These are phyloP conservation scores for Waltergamsia citrina DNA, from an alignment of 2,329 filamentous ascomycete species.

Conservation along the genomic window DNA sequence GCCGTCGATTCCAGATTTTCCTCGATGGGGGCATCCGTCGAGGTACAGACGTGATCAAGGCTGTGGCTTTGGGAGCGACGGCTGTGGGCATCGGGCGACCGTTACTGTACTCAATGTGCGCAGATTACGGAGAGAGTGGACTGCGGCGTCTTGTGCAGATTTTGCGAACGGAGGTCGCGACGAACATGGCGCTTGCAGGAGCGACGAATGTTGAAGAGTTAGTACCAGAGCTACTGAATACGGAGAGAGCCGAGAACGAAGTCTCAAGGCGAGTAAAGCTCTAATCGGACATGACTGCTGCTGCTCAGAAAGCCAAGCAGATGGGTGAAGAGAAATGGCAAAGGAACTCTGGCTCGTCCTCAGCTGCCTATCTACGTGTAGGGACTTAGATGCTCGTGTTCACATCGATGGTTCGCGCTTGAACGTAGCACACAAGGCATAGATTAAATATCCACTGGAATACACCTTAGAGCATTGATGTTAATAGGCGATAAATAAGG, in stretches of 20 bases:
- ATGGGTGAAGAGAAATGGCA: too few species aligned
- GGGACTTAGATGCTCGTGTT: too few species aligned
- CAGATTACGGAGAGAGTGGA: constrained; percentile 32
- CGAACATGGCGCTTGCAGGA: constrained; percentile 49
- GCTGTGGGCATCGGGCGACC: constrained; percentile 55
- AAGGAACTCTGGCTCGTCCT: too few species aligned
- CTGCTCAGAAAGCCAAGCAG: too few species aligned
- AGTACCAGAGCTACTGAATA: constrained; percentile 17
- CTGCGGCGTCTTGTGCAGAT: constrained; percentile 40
- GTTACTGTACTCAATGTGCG: constrained; percentile 42
- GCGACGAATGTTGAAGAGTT: constrained; percentile 59
- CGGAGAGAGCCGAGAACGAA: constrained; percentile 9
- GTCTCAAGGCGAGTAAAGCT: constrained; percentile 8
- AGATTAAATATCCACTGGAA: too few species aligned
- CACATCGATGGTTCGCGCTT: too few species aligned
- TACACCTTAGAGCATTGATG: too few species aligned
- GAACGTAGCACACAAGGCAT: too few species aligned
- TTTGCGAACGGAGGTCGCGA: constrained; percentile 33
- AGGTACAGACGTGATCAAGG: constrained; percentile 60
- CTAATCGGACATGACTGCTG: too few species aligned
- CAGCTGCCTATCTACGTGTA: too few species aligned
- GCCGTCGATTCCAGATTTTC: constrained; percentile 37
- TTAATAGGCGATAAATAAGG: too few species aligned
- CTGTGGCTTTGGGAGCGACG: constrained; percentile 53
- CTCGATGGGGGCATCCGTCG: constrained; percentile 57